A percentile compares a stretch with the other conserved stretches of the same genome.
These are phyloP conservation scores for Didymella arachidicola DNA, from an alignment of 2,329 filamentous ascomycete species.

Conservation along the genomic window DNA sequence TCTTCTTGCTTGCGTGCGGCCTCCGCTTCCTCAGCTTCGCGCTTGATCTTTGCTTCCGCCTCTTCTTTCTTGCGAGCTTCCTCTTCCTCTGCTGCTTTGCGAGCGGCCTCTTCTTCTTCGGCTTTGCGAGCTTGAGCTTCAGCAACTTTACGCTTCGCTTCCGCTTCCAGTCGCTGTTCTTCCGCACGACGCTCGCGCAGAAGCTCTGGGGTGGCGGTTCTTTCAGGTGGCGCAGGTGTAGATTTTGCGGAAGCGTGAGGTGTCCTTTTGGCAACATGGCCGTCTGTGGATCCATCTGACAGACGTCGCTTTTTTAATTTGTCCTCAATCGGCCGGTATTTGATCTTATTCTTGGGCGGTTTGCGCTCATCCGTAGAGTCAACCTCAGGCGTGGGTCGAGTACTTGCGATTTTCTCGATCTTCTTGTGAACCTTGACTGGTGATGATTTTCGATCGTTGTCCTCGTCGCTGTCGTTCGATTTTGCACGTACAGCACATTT, in stretches of 20 bases:
- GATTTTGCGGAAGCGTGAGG: conserved; percentile 47
- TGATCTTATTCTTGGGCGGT: conserved; percentile 42
- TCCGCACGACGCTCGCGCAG: conserved; percentile 48
- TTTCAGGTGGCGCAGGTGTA: conserved; percentile 47
- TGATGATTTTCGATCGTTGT: conserved; percentile 34
- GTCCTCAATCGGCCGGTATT: conserved; percentile 44
- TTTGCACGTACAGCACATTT: conserved; percentile 34
- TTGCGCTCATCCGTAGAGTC: conserved; percentile 49
- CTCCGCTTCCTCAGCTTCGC: conserved; percentile 44
- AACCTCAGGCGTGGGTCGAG: conserved; percentile 45
- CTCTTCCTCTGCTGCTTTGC: conserved; percentile 41
- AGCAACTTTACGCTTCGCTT: conserved; percentile 36
- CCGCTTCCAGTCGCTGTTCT: conserved; percentile 41
- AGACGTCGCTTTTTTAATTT: conserved; percentile 44
- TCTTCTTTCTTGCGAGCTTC: conserved; percentile 40
- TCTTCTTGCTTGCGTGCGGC: conserved; percentile 43
- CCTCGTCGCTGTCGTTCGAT: conserved; percentile 45
- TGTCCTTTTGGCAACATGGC: conserved; percentile 43
- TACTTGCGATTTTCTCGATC: conserved; percentile 32
- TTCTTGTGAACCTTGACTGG: conserved; percentile 40
- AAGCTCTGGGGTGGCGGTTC: conserved; percentile 43
- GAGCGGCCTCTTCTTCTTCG: conserved; percentile 40
- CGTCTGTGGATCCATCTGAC: conserved; percentile 44
- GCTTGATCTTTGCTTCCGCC: conserved; percentile 42
- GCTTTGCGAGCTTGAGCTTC: conserved; percentile 39